These are phyloP conservation scores for Fusarium sulawesiense DNA, from an alignment of 2,329 filamentous ascomycete genomes.

Conservation along the genomic window DNA sequence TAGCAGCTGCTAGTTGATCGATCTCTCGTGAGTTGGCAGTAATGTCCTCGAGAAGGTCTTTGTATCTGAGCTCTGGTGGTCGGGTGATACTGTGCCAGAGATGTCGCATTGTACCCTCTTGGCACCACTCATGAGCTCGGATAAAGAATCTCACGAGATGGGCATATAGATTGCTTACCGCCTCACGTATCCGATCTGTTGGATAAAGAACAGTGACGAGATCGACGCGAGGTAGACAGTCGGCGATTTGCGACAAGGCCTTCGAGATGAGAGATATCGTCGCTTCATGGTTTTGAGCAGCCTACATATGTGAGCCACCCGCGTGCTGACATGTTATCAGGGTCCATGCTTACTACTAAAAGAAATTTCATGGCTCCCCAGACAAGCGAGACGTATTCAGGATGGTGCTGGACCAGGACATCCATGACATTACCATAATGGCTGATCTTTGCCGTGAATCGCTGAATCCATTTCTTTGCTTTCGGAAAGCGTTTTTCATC, in stretches of 20 bases:
- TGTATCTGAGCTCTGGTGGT: neutral
- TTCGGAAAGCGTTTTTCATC: neutral
- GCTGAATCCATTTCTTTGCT: neutral
- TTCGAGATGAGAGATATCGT: neutral
- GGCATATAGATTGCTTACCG: neutral
- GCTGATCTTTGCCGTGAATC: neutral
- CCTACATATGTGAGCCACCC: neutral
- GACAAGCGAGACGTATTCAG: neutral
- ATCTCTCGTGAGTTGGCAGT: neutral
- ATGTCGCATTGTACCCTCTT: neutral
- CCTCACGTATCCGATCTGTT: neutral
- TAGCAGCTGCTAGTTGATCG: neutral
- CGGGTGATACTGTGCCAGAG: neutral
- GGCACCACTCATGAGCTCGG: neutral
- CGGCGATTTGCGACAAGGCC: neutral
- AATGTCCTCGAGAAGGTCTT: neutral
- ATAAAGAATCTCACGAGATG: neutral
- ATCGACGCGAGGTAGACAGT: neutral
- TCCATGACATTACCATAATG: neutral
- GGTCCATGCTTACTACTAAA: neutral
- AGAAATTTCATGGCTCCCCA: neutral
- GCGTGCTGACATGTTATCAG: accelerated
- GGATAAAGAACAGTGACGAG: neutral
- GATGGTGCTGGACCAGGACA: neutral
- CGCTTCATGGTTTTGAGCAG: neutral